phyloP scores from a whole-genome alignment of 352 stramenopile genomes.

The Aphanomyces cochlioides region DNA sequence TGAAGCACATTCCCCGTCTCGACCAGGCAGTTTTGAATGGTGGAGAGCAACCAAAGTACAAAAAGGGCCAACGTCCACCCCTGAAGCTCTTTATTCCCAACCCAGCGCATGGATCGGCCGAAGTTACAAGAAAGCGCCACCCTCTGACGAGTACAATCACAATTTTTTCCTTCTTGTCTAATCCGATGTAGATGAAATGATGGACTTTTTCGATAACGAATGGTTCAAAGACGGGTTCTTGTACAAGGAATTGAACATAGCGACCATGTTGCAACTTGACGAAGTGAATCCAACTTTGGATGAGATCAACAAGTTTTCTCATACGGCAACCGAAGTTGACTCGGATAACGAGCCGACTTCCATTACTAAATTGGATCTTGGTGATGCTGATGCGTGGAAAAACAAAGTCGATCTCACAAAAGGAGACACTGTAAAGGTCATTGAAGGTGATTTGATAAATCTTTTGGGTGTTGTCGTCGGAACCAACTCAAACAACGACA shows the following conservation, averaged over 20 bases:
- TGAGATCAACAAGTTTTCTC: slow-evolving; percentile 86
- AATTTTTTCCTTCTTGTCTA: neutral
- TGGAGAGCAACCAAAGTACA: slow-evolving; percentile 82
- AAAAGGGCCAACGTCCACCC: slow-evolving; percentile 82
- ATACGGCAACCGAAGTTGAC: slow-evolving; percentile 55
- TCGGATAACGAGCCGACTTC: slow-evolving; percentile 58
- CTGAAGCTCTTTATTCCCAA: slow-evolving; percentile 79
- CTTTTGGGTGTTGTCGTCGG: slow-evolving; percentile 87
- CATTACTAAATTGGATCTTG: slow-evolving; percentile 41
- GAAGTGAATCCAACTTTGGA: slow-evolving; percentile 83
- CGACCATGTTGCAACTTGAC: slow-evolving; percentile 79
- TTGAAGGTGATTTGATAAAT: slow-evolving; percentile 84
- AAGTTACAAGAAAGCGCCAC: slow-evolving; percentile 66
- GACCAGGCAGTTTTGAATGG: slow-evolving; percentile 70
- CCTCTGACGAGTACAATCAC: slow-evolving; percentile 31
- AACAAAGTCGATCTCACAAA: slow-evolving; percentile 88
- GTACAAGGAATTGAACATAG: slow-evolving; percentile 84
- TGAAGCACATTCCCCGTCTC: slow-evolving; percentile 82
- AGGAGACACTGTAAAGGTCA: slow-evolving; percentile 82
- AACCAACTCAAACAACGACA: slow-evolving; percentile 86
- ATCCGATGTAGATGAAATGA: slow-evolving; percentile 67
- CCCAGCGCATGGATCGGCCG: slow-evolving; percentile 50
- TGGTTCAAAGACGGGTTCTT: slow-evolving; percentile 86
- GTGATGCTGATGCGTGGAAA: slow-evolving; percentile 81
- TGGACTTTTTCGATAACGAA: slow-evolving; percentile 86